Base-by-base conservation (phyloP, 495 filamentous ascomycete species). In the Penicillium cinerascens region DNA sequence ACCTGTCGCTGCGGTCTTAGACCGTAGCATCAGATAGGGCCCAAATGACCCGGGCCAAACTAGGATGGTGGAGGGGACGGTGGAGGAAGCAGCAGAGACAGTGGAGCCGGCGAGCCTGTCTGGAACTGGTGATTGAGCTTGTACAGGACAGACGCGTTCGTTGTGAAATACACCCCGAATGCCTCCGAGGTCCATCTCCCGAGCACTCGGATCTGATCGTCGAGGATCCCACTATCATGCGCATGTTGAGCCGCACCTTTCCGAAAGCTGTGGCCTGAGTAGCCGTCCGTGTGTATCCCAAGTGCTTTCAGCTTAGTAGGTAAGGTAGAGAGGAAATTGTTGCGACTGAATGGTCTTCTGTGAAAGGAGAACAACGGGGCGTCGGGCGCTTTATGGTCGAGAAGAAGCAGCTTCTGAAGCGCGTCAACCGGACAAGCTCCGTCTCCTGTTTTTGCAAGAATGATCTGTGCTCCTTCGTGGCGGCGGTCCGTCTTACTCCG, bases 61-160 rank as follows among this genome's bases (percentile, higher is more conserved):
- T n/a, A n/a, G n/a, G n/a, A n/a, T n/a, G n/a, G n/a, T n/a, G n/a
- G n/a, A n/a, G n/a, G n/a, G n/a, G n/a, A n/a, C n/a, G n/a, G n/a
- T n/a, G n/a, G n/a, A n/a, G n/a, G n/a, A n/a, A n/a, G n/a, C n/a
- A n/a, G n/a, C n/a, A n/a, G n/a, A n/a, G n/a, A n/a, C n/a, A n/a
- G n/a, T n/a, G n/a, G n/a, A n/a, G n/a, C 39, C 13, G 39, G 51
- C 35, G 42, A 52, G 49, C 49, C 42, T 33, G 35, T 52, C 49
- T 52, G 22, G n/a, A 45, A 52, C 42, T 52, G 42, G 42, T 52
- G 49, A 22, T 52, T 52, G 22, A 40, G 35, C 49, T 52, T 45
- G 16, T 52, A 52, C 35, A 52, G 17, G 33, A 46, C 49, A 33
- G 33, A 52, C 22, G 49, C 35, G 49, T 51, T 51, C 40, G 40